Evolutionary conservation across 1,284 basidiomycete genomes (phyloP).

Genomic region (Leccinum holopus): DNA sequence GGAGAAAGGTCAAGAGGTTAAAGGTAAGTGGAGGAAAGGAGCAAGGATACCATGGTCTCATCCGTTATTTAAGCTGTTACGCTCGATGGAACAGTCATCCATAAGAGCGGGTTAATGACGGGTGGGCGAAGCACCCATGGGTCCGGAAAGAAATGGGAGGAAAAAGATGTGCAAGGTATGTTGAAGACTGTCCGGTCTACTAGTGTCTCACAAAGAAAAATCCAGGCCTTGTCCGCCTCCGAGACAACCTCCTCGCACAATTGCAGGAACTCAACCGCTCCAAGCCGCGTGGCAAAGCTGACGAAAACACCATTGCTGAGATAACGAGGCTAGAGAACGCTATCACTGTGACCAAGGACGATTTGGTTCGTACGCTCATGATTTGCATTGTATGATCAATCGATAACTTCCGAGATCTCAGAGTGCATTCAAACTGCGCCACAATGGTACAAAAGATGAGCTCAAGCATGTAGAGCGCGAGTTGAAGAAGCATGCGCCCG

Average conservation of each 20-base stretch:
- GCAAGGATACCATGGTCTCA: background rate
- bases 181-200: background rate
- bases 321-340: constrained; percentile 80
- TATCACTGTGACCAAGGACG: constrained; percentile 74
- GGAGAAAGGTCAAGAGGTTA: constrained; percentile 93
- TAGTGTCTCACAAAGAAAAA: background rate
- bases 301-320: constrained; percentile 77
- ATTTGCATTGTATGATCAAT: background rate
- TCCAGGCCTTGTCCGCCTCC: constrained; percentile 66
- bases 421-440: constrained; percentile 64
- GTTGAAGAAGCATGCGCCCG: constrained; percentile 64
- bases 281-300: constrained; percentile 78
- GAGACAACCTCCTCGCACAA: constrained; percentile 77
- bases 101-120: constrained; percentile 96
- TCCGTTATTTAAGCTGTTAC: constrained; percentile 73
- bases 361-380: constrained; percentile 57
- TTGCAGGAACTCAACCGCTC: constrained; percentile 80
- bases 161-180: constrained; percentile 85
- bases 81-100: constrained; percentile 95
- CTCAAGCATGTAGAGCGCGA: constrained; percentile 74
- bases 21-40: constrained; percentile 57
- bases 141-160: constrained; percentile 85
- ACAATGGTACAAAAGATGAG: constrained; percentile 76
- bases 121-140: constrained; percentile 83
- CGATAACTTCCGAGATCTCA: constrained; percentile 25